Conservation (phyloP, 208 protist genomes). For the Acanthamoeba lenticulata region DNA sequence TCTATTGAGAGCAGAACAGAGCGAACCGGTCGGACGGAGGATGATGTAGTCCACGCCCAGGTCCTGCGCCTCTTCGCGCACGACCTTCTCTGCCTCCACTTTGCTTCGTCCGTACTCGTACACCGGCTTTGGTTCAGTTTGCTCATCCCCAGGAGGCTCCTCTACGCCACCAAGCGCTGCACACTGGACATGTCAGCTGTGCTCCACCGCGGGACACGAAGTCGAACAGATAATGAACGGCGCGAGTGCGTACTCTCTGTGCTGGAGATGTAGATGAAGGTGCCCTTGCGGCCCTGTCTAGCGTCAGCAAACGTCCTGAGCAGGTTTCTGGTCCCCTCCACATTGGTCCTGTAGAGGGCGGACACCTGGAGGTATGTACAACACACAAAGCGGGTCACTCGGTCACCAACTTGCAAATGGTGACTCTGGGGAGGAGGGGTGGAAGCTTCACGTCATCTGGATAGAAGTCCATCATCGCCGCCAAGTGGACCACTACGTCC, state of each 20-base stretch:
- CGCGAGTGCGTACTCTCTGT: neutral
- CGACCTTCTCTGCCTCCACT: constrained; percentile 28
- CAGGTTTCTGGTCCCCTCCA: constrained; percentile 43
- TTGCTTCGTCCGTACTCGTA: constrained; percentile 53
- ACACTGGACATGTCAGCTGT: neutral
- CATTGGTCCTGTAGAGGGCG: neutral
- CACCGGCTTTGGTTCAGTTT: neutral
- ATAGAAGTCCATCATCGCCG: constrained; percentile 62
- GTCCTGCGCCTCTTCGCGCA: neutral
- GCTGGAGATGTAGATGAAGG: constrained; percentile 51
- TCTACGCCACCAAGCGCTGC: constrained; percentile 24
- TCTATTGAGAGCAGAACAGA: neutral
- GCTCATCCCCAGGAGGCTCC: constrained; percentile 5
- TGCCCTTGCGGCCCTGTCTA: neutral
- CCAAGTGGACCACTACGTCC: constrained; percentile 47
- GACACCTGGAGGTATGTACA: neutral
- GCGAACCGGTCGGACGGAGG: neutral
- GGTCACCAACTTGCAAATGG: too few relatives aligned
- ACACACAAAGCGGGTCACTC: neutral
- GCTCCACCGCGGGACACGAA: neutral
- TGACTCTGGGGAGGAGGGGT: too few relatives aligned
- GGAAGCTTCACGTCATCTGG: neutral
- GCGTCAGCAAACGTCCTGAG: neutral
- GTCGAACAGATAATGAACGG: neutral
- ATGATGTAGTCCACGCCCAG: constrained; percentile 10